phyloP scores from a whole-genome alignment of 345 rosid species.

The Brassica incana region DNA sequence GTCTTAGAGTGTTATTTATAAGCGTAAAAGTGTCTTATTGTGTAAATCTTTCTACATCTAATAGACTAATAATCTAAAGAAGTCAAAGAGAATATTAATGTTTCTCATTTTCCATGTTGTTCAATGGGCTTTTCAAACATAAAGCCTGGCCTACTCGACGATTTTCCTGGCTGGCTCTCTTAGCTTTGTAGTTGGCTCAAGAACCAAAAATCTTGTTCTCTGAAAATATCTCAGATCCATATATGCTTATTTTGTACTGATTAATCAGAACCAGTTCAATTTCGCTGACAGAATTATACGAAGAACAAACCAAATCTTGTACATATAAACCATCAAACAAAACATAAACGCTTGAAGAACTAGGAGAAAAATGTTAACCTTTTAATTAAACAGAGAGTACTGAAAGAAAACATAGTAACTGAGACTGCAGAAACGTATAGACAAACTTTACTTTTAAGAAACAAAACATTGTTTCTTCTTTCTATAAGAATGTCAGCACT shows the following conservation, averaged over 20 bases:
- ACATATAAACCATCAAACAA: neutral
- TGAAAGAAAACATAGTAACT: neutral
- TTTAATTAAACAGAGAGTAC: constrained; percentile 3
- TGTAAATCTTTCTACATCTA: no score
- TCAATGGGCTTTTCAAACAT: constrained; percentile 14
- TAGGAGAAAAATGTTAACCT: constrained; percentile 19
- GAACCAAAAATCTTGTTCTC: neutral
- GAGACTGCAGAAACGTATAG: neutral
- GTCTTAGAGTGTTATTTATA: no score
- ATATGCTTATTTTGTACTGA: neutral
- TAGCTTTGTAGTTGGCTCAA: neutral
- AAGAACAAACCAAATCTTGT: constrained; percentile 3
- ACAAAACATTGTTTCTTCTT: neutral
- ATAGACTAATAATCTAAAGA: no score
- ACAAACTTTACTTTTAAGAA: constrained; percentile 1
- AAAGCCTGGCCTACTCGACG: neutral
- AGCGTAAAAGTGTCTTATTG: no score
- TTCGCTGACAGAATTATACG: neutral
- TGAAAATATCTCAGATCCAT: neutral
- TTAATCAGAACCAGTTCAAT: neutral
- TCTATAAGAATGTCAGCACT: constrained; percentile 42
- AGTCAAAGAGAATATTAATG: neutral
- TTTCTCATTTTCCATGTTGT: neutral
- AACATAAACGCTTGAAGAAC: neutral
- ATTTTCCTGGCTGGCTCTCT: neutral